Base-by-base conservation (phyloP, 768 basidiomycete genomes). In the Macrolepiota albuminosa region DNA sequence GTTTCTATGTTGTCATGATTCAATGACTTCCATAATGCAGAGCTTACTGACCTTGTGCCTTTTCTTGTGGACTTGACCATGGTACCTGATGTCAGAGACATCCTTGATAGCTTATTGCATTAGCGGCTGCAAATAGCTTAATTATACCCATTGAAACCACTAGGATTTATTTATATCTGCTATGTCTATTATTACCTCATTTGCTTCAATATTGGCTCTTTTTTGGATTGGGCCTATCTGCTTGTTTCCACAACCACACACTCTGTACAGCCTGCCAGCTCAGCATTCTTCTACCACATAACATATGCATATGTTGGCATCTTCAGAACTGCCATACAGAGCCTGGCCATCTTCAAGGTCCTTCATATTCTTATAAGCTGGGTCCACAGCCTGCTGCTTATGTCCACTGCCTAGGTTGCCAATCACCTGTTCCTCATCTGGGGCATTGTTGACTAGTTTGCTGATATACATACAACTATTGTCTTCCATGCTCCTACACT, bases 1-100 rank as follows among this genome's bases (percentile, higher is more conserved):
- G 96, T 98, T 7, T 97, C 97, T 10, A 95, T 99, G 61, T 97
- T 95, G 42, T 93, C 91, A 58, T 99, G 97, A 97, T 99, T 99
- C 78, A 98, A 98, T 73, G 95, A 95, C 75, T 95, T 95, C 8
- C 96, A 98, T 68, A 96, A 98, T 70, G 95, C 94, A 43, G 96
- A 98, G 71, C 82, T 99, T 63, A 95, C 92, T 21, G 96, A 98
- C 73, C 78, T 98, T 49, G 88, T 95, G 52, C 93, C 94, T 18
- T 98, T 99, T 82, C 82, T 99, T 57, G 76, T 89, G 39, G 97
- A 99, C 72, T 80, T 99, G 46, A 83, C 77, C 24, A 75, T 81
- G 26, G 93, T 95, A 24, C 87, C 86, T 57, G 97, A 99, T 73
- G 91, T 98, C 42, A 81, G 96, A 58, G 93, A 90, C 47, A 87